A percentile compares a stretch with the other conserved stretches of the same genome.
phyloP scores from a whole-genome alignment of 116 monocot genomes.

The Papilionanthe hybrid region DNA sequence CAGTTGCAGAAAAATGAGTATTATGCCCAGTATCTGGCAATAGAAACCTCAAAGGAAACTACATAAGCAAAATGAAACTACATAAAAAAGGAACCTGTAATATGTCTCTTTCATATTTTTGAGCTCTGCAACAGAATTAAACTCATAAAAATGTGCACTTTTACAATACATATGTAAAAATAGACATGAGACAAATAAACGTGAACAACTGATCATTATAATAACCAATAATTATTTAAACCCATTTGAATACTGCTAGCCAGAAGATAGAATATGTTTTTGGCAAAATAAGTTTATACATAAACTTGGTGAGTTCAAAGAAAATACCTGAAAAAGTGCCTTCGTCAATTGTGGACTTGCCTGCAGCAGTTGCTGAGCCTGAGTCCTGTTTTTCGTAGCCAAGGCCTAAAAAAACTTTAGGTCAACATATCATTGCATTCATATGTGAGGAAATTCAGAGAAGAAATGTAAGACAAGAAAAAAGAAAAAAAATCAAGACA shows the following conservation, averaged over 20 bases:
- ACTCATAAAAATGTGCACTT: not conserved
- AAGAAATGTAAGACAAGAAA: not conserved
- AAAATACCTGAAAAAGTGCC: slow-evolving; percentile 80
- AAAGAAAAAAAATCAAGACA: slow-evolving; percentile 12
- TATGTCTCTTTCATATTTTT: not conserved
- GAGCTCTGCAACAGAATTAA: not conserved
- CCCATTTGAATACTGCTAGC: not conserved
- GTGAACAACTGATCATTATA: not conserved
- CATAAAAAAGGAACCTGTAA: not conserved
- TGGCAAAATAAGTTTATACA: not conserved
- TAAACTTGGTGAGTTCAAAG: not conserved
- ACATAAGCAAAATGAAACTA: not conserved
- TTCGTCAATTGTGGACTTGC: slow-evolving; percentile 48
- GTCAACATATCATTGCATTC: not conserved
- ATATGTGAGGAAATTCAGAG: not conserved
- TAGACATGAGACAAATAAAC: not conserved
- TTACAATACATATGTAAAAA: not conserved
- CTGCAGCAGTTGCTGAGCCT: slow-evolving; percentile 52
- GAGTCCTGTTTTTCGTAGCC: slow-evolving; percentile 40
- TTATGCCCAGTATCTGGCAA: not conserved
- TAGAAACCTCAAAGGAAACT: not conserved
- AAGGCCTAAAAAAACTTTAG: slow-evolving; percentile 43
- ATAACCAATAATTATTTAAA: not conserved
- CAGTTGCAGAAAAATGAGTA: not conserved
- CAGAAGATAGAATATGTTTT: not conserved